These are phyloP conservation scores for Apiospora rasikravindrae DNA, from an alignment of 2,329 filamentous ascomycete genomes.

Conservation along the genomic window DNA sequence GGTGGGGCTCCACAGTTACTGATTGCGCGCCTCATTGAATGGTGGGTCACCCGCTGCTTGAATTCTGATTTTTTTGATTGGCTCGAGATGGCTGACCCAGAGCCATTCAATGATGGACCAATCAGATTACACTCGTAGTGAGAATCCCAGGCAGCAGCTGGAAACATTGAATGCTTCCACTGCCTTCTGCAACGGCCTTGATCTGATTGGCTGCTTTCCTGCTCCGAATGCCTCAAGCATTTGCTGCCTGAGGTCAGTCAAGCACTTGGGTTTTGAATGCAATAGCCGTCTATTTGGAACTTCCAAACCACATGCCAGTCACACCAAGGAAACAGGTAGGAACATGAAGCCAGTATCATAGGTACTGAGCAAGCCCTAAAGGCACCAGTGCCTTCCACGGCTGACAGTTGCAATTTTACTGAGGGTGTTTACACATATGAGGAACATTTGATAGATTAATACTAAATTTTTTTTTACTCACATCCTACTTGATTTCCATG, in stretches of 20 bases:
- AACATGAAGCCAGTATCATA: too few species aligned
- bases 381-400: too few species aligned
- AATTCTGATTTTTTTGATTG: slow-evolving; percentile 10
- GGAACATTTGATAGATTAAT: too few species aligned
- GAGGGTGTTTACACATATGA: too few species aligned
- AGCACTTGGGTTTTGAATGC: background rate
- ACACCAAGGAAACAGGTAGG: background rate
- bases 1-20: background rate
- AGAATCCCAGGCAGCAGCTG: background rate
- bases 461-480: too few species aligned
- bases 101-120: background rate
- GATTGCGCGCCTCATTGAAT: background rate
- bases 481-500: too few species aligned
- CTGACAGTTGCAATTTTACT: too few species aligned
- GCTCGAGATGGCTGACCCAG: background rate
- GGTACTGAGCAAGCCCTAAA: too few species aligned
- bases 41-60: background rate
- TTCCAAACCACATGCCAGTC: background rate
- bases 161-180: background rate
- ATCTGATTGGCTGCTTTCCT: background rate
- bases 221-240: background rate
- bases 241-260: background rate
- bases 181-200: background rate
- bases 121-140: background rate
- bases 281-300: background rate